Evolutionary conservation across 495 filamentous ascomycete genomes (phyloP).

Genomic region (Letharia columbiana): DNA sequence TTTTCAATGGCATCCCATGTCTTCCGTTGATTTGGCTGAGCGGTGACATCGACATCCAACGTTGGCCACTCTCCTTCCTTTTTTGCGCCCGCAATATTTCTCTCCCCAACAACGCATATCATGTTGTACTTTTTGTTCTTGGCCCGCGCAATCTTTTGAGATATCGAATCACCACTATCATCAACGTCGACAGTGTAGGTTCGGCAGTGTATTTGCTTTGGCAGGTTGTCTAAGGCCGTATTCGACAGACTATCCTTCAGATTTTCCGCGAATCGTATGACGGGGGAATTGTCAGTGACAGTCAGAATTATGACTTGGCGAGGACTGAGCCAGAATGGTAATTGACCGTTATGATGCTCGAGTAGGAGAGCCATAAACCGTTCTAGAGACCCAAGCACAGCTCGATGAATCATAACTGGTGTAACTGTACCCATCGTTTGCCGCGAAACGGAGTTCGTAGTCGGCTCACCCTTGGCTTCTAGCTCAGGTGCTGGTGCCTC

Average conservation of each 20-base stretch:
- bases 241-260: not conserved
- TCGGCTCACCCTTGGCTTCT: constrained; percentile 47
- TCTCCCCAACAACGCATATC: constrained; percentile 63
- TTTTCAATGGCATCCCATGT: constrained; percentile 16
- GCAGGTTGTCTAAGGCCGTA: not conserved
- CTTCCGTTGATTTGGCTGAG: constrained; percentile 27
- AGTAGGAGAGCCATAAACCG: constrained; percentile 80
- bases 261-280: constrained; percentile 48
- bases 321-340: constrained; percentile 90
- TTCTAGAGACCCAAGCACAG: constrained; percentile 80
- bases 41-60: constrained; percentile 40
- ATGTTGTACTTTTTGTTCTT: constrained; percentile 65
- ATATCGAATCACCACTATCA: constrained; percentile 48
- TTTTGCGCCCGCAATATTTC: constrained; percentile 35
- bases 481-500: constrained; percentile 62
- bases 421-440: constrained; percentile 46
- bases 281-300: constrained; percentile 53
- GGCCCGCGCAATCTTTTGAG: constrained; percentile 63
- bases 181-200: constrained; percentile 60
- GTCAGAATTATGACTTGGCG: constrained; percentile 72
- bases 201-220: not conserved
- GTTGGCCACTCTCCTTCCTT: constrained; percentile 16
- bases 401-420: constrained; percentile 82
- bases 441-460: constrained; percentile 36
- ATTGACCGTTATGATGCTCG: constrained; percentile 71